These are phyloP conservation scores for Cladosporium colombiae DNA, from an alignment of 2,329 filamentous ascomycete genomes.

Conservation along the genomic window DNA sequence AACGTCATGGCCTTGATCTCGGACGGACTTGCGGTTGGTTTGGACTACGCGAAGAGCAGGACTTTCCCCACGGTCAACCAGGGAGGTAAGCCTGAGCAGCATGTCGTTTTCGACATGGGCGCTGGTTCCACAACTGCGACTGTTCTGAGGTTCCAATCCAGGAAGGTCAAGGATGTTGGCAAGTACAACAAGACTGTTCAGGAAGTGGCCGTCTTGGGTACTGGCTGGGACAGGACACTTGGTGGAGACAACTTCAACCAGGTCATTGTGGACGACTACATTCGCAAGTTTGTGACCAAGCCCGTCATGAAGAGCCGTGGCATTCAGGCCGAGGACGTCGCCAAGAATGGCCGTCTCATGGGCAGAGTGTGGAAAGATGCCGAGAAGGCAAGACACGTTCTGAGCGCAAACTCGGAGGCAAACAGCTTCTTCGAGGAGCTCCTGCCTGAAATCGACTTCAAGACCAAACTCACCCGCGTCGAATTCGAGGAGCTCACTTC, in stretches of 20 bases:
- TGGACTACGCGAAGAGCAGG: conserved; percentile 92
- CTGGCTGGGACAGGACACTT: conserved; percentile 84
- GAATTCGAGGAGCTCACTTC: conserved; percentile 79
- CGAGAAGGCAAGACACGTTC: conserved; percentile 79
- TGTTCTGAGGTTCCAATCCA: conserved; percentile 84
- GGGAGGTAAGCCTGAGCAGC: conserved; percentile 82
- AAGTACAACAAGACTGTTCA: conserved; percentile 96
- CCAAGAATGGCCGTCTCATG: conserved; percentile 76
- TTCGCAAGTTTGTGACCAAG: conserved; percentile 73
- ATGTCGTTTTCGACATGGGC: conserved; percentile 97
- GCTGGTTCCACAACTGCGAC: conserved; percentile 92
- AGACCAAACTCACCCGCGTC: conserved; percentile 78
- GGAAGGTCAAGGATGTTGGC: conserved; percentile 84
- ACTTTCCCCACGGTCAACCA: conserved; percentile 84
- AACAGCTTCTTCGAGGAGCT: conserved; percentile 81
- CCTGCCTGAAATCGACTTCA: conserved; percentile 90
- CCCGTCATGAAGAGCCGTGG: conserved; percentile 62
- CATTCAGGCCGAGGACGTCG: conserved; percentile 64
- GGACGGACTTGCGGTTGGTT: conserved; percentile 85
- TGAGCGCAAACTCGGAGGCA: conserved; percentile 90
- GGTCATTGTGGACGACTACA: conserved; percentile 85
- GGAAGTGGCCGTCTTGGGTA: conserved; percentile 85
- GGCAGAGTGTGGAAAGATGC: conserved; percentile 93
- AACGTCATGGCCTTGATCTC: conserved; percentile 82
- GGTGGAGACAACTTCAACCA: conserved; percentile 89